These are phyloP conservation scores for Ogataea pilisensis DNA, from an alignment of 805 yeast genomes.

Conservation along the genomic window DNA sequence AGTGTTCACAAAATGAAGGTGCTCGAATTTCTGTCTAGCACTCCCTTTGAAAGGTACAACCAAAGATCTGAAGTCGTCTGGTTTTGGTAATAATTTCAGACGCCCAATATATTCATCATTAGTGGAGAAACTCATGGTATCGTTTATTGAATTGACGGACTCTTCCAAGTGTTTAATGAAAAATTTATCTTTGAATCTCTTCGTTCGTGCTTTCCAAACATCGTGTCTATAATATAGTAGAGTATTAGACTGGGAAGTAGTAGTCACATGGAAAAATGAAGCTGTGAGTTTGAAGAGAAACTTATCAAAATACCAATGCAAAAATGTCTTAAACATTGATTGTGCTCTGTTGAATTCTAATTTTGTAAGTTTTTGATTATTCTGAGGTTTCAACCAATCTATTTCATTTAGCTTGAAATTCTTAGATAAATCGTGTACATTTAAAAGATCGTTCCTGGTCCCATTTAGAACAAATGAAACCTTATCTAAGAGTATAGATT, in stretches of 20 bases:
- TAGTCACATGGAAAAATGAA: slow-evolving; percentile 66
- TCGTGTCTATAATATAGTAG: slow-evolving; percentile 52
- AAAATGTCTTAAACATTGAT: slow-evolving; percentile 35
- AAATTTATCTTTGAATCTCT: slow-evolving; percentile 42
- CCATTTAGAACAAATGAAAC: slow-evolving; percentile 37
- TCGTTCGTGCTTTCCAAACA: slow-evolving; percentile 48
- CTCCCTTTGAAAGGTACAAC: slow-evolving; percentile 47
- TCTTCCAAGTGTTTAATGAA: slow-evolving; percentile 32
- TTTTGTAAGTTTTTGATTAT: slow-evolving; percentile 28
- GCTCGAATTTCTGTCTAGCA: slow-evolving; percentile 32
- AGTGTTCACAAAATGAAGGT: slow-evolving; percentile 31
- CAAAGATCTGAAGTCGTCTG: slow-evolving; percentile 53
- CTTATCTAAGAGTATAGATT: slow-evolving; percentile 33
- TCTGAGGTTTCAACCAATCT: slow-evolving; percentile 47
- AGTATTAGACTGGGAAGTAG: slow-evolving; percentile 37
- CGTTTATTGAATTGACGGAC: slow-evolving; percentile 10
- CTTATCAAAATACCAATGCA: slow-evolving; percentile 53
- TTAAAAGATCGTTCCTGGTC: slow-evolving; percentile 34
- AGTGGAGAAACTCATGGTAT: slow-evolving; percentile 13
- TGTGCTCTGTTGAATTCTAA: slow-evolving; percentile 40
- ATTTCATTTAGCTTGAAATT: slow-evolving; percentile 42
- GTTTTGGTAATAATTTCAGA: slow-evolving; percentile 57
- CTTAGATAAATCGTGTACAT: slow-evolving; percentile 29
- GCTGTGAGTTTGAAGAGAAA: slow-evolving; percentile 46
- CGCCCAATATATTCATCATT: slow-evolving; percentile 35